Evolutionary conservation across 2,329 filamentous ascomycete genomes (phyloP), one percentile per base, ranked within the genome.

Genomic region (Beauveria sp.): DNA sequence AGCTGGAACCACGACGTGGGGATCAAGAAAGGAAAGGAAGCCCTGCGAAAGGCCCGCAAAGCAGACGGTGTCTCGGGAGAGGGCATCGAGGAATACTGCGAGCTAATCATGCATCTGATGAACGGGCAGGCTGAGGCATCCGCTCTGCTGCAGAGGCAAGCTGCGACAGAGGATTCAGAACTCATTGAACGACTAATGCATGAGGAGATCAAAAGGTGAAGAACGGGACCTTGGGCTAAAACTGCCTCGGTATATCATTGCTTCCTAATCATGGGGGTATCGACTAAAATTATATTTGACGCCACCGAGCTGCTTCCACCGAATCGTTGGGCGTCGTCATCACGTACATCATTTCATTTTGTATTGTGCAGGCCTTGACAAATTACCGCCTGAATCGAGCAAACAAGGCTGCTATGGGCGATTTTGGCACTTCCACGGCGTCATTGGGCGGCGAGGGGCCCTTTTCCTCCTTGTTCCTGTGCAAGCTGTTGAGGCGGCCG

Each of bases 1-100:
- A 71, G 74, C 53, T 89, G 86, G 86, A 83, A 81, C 24, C 75
- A 77, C 50, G 84, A 87, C 55, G 75, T 81, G 6, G 86, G 85
- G 7, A 76, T 86, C 54, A 75, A 79, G 59, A 79, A 79, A 22
- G 86, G 83, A 1, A 79, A 83, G 50, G 75, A 79, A 22, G 79
- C 79, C 16, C 72, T 88, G 62, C 79, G 79, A 47, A 76, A 72
- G 59, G 80, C 81, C 40, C 76, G 81, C 62, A 74, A 75, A 38
- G 76, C 78, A 34, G 76, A 78, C 1, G 77, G 79, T n/a, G 78
- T 81, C 65, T 80, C 81, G 62, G 83, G 83, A 34, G 83, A 86
- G 65, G 85, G 77, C 5, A 75, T 88, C 34, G 75, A 81, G 58
- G 85, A 87, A 70, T 88, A 85, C 67, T 81, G 79, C 52, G 81